Evolutionary conservation across 495 filamentous ascomycete species (phyloP), one percentile per base, ranked within the genome.

Genomic region (Clohesyomyces aquaticus): DNA sequence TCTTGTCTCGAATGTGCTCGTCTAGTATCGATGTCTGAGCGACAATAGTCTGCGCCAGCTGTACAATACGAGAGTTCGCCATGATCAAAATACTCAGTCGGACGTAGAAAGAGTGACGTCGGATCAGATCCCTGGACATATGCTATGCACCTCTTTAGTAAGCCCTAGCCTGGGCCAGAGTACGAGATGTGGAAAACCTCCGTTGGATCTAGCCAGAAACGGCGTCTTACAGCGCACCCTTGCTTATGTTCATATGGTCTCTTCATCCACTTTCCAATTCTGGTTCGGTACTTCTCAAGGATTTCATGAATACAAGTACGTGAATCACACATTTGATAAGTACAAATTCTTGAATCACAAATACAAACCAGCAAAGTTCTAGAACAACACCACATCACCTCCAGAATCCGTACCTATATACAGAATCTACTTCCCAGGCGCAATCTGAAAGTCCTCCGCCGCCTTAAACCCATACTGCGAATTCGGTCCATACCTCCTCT

Each of bases 21-120:
- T 58, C 41, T 8, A 58, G 18, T 4, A 27, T 14, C 11, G 12
- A 16, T 19, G 55, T 58, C 14, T 21, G n/a, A 18, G 35, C 6
- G 9, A 25, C 55, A 18, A 58, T 58, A 8, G 28, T 48, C 12
- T 45, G 35, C 8, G 55, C 35, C 28, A 58, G 55, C 14, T 58
- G n/a, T 14, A 47, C 18, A 12, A 58, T 58, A 23, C 55, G 55
- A 3, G 55, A 47, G n/a, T 32, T 58, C 12, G 55, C 4, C 55
- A 58, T 58, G 49, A 23, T 28, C 8, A 22, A 27, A 26, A 18
- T 27, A 22, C 4, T 11, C 27, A 4, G 49, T n/a, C n/a, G n/a
- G n/a, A n/a, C n/a, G n/a, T n/a, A n/a, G 32, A 14, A 38, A 38
- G 32, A 38, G 32, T 6, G 14, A 38, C 32, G 32, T 38, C 14